Evolutionary conservation across 1,139 yeast genomes (phyloP), one percentile per base, ranked within the genome.

Genomic region (Candida smagusa): DNA sequence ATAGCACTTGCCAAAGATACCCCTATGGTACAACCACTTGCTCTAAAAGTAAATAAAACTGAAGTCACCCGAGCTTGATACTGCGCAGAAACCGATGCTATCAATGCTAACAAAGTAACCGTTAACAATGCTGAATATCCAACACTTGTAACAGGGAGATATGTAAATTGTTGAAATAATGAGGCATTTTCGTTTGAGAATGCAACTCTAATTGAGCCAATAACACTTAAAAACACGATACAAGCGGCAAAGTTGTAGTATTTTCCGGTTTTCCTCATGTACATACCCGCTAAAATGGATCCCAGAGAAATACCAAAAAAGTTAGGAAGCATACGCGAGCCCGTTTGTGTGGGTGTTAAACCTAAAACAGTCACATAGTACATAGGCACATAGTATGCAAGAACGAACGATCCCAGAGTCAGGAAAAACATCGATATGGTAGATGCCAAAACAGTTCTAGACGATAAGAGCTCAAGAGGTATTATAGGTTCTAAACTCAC

Each of bases 221-320:
- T 31, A 1, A 77, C 50, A 6, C 77, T 56, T 4, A 75, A 24
- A 1, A 72, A 22, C 2, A 83, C 77, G n/a, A 78, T 63, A 2
- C 58, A 11, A 0, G 78, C 53, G 2, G 76, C 65, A 40, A 82
- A 64, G 25, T 55, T 58, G 57, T 77, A 79, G 61, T 85, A 85
- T 35, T 69, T 73, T 3, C 95, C 95, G 1, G 90, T 82, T 29
- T 54, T 58, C 44, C 72, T 78, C 86, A 85, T 83, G 58, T 81
- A 81, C 33, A 70, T 41, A 1, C 95, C 95, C 8, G 88, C 75
- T 12, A 79, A 76, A 21, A 84, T 65, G 0, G 90, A 82, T 1
- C 94, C 94, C 34, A 66, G 38, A 1, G 88, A 76, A 8, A 79
- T 79, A 9, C 86, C 85, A 36, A 82, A 57, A 54, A 84, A 84